Evolutionary conservation across 345 rosid genomes (phyloP), one percentile per base, ranked within the genome.

Genomic region (Cardiospermum halicacabum): DNA sequence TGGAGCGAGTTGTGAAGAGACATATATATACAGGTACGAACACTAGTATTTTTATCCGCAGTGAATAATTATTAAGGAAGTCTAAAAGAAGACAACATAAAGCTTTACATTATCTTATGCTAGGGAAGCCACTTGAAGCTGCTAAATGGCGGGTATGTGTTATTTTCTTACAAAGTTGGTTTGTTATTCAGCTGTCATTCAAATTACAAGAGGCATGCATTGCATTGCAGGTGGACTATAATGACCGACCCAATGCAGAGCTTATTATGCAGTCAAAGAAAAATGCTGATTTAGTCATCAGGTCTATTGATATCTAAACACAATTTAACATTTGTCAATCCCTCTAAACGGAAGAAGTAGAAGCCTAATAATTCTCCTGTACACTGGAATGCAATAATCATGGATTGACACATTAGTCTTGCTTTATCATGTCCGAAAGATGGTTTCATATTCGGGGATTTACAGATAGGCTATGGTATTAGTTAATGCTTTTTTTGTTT

Each of bases 161-260:
- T 11, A 51, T 60, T 53, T 36, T 3, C 24, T 30, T 37, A 27
- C 3, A 18, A 53, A 9, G 18, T 53, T 53, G 42, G 39, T 24
- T 15, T 24, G 22, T 13, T n/a, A 50, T 36, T 51, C 30, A 36
- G 16, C 13, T 53, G 11, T n/a, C 26, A 37, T 18, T 5, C 16
- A n/a, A 64, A 51, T 36, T 51, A n/a, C 24, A 34, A 5, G 37
- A 36, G 26, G 27, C 39, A 18, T 51, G 3, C 18, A 30, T 10
- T 72, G 51, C 60, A 16, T 22, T 76, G 77, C 89, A 93, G 98
- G 75, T 93, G 51, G 83, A 86, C 18, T 78, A 89, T 69, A 94
- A 94, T 39, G 96, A 91, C 69, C 56, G 82, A 57, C 96, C 94
- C 11, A 91, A 95, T 66, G 96, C 94, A 4, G 96, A 95, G 77